phyloP scores from a whole-genome alignment of 2,329 filamentous ascomycete genomes.

The Fusarium anthophilum region DNA sequence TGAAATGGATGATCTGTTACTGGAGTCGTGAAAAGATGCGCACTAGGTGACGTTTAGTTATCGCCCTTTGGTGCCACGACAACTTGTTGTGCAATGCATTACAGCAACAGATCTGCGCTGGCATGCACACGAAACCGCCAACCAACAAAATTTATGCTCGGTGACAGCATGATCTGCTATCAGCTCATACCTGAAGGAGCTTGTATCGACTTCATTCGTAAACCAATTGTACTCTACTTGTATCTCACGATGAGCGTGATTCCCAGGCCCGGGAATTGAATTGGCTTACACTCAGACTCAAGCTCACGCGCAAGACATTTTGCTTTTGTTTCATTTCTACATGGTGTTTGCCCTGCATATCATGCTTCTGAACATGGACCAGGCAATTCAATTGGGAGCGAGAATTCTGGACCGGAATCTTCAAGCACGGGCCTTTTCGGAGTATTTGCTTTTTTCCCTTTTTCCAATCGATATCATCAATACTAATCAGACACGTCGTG shows the following conservation, averaged over 20 bases:
- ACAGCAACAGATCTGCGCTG: slow-evolving; percentile 20
- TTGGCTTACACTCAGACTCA: slow-evolving; percentile 6
- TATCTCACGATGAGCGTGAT: slow-evolving; percentile 2
- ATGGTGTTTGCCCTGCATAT: slow-evolving; percentile 20
- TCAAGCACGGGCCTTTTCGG: slow-evolving; percentile 26
- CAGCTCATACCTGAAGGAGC: background rate
- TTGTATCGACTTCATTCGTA: background rate
- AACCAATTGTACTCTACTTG: background rate
- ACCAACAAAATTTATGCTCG: slow-evolving; percentile 2
- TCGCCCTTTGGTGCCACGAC: slow-evolving; percentile 30
- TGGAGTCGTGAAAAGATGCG: slow-evolving; percentile 10
- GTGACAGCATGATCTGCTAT: slow-evolving; percentile 25
- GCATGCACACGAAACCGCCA: slow-evolving; percentile 30
- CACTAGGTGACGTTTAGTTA: slow-evolving; percentile 24
- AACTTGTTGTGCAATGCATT: slow-evolving; percentile 14
- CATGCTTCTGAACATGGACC: slow-evolving; percentile 13
- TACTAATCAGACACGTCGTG: slow-evolving; percentile 9
- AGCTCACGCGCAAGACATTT: slow-evolving; percentile 16
- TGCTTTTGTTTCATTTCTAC: slow-evolving; percentile 7
- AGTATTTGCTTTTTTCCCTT: slow-evolving; percentile 30
- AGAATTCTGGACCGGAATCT: slow-evolving; percentile 11
- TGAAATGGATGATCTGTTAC: slow-evolving; percentile 28
- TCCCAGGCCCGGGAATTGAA: background rate
- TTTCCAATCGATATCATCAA: background rate
- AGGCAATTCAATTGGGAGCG: slow-evolving; percentile 3